Base-by-base conservation (phyloP, 2,329 filamentous ascomycete genomes). In the Teratosphaeriaceae sp. region DNA sequence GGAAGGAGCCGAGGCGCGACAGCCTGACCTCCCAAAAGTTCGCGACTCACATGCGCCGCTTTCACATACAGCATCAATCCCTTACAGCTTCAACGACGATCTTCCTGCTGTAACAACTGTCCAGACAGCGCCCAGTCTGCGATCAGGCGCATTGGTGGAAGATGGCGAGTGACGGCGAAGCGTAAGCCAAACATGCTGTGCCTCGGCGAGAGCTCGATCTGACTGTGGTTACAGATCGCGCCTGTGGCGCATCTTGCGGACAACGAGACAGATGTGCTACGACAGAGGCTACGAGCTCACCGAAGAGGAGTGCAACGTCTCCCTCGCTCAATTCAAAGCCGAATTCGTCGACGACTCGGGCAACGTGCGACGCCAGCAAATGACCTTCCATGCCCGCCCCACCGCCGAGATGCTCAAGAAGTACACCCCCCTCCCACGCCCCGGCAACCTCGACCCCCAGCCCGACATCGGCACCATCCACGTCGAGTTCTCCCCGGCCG, bases 241-340 rank as follows among this genome's bases (percentile, higher is more conserved):
- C 62, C 79, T 96, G 55, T 98, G 92, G 90, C 85, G 90, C 66
- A 88, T 89, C 57, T 94, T 87, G 80, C 81, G 82, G 67, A 98
- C 92, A 7, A 82, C 88, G 38, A 88, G 94, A 67, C 87, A 98
- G 75, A 94, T 98, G 90, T 84, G 92, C 56, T 75, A 78, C 49
- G 92, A 97, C 66, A 74, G 90, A 65, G 92, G 94, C 58, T 98
- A 98, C 70, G 85, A 94, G 61, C 76, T 98, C 31, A 78, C 85
- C 27, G 87, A 96, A 53, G 84, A 88, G 39, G 92, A 98, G 72
- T 79, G 94, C 64, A 82, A 82, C 63, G 85, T 97, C 56, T 78
- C 84, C 11, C 81, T 96, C 22, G 80, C 87, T n/a, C 78, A 84
- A 18, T 98, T 97, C 71, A 79, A 78, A 58, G 55, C 63, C 46